phyloP scores from a whole-genome alignment of 2,329 filamentous ascomycete species.

The Phialemoniopsis sp. region DNA sequence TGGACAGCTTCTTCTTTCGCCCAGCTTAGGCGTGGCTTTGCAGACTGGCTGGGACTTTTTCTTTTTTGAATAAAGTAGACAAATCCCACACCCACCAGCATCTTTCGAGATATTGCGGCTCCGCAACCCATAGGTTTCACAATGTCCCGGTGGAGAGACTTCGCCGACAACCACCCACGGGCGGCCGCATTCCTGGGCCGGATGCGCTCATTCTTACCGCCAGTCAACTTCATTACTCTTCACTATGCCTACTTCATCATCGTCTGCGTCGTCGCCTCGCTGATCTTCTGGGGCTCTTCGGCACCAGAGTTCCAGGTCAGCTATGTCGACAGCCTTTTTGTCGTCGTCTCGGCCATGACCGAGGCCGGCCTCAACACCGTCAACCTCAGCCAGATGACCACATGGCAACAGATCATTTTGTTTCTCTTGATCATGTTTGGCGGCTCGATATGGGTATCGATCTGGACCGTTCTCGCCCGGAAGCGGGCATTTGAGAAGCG shows the following conservation, averaged over 20 bases:
- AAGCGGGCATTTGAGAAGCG: constrained; percentile 58
- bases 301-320: constrained; percentile 44
- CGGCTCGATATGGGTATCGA: constrained; percentile 60
- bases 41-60: too few species aligned
- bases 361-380: constrained; percentile 61
- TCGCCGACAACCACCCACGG: constrained; percentile 7
- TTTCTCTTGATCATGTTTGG: constrained; percentile 61
- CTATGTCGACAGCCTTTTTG: constrained; percentile 61
- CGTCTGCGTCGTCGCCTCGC: constrained; percentile 47
- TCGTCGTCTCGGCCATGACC: constrained; percentile 63
- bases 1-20: too few species aligned
- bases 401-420: constrained; percentile 61
- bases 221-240: constrained; percentile 57
- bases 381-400: constrained; percentile 58
- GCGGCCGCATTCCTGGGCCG: neutral
- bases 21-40: too few species aligned
- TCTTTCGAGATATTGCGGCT: too few species aligned
- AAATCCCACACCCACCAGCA: too few species aligned
- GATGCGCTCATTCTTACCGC: constrained; percentile 21
- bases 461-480: constrained; percentile 57
- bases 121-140: neutral
- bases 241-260: constrained; percentile 64
- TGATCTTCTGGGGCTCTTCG: constrained; percentile 57
- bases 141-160: constrained; percentile 10
- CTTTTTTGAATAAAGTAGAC: too few species aligned